phyloP scores from a whole-genome alignment of 1,139 yeast species.

The Taphrina confusa region DNA sequence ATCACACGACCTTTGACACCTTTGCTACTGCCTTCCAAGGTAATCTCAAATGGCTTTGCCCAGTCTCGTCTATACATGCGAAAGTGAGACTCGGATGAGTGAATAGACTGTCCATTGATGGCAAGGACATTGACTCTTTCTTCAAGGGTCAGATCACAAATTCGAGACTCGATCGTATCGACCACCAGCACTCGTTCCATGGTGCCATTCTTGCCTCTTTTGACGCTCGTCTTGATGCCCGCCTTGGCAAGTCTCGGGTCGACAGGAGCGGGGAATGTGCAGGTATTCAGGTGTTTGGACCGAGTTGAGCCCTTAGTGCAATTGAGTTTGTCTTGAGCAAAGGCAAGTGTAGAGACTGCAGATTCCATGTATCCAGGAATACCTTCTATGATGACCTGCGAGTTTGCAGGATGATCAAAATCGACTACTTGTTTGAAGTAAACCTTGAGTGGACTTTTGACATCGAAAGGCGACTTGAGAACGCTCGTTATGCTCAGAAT shows the following conservation, averaged over 20 bases:
- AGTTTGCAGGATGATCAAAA: constrained; percentile 35
- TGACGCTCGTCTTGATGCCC: constrained; percentile 16
- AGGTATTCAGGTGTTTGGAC: constrained; percentile 5
- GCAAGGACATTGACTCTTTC: constrained; percentile 16
- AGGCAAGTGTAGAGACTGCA: constrained; percentile 20
- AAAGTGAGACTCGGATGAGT: constrained; percentile 14
- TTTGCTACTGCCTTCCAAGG: neutral
- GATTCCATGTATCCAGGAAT: constrained; percentile 32
- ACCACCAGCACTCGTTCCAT: constrained; percentile 5
- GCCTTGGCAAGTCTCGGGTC: constrained; percentile 27
- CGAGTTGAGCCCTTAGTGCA: constrained; percentile 15
- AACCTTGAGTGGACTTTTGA: constrained; percentile 39
- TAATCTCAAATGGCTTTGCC: constrained; percentile 18
- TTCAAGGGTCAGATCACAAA: constrained; percentile 27
- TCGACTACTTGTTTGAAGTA: constrained; percentile 39
- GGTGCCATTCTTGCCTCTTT: constrained; percentile 17
- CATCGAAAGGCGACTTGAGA: constrained; percentile 39
- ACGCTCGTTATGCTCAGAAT: constrained; percentile 38
- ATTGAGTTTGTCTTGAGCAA: constrained; percentile 12
- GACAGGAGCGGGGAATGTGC: constrained; percentile 21
- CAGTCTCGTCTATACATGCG: constrained; percentile 33
- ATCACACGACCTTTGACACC: constrained; percentile 27
- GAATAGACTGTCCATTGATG: constrained; percentile 17
- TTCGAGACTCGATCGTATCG: constrained; percentile 24
- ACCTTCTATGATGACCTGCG: constrained; percentile 30